Percentiles rank a stretch among this genome's conserved stretches.
phyloP scores from a whole-genome alignment of 2,329 filamentous ascomycete species.

The Fusarium napiforme region DNA sequence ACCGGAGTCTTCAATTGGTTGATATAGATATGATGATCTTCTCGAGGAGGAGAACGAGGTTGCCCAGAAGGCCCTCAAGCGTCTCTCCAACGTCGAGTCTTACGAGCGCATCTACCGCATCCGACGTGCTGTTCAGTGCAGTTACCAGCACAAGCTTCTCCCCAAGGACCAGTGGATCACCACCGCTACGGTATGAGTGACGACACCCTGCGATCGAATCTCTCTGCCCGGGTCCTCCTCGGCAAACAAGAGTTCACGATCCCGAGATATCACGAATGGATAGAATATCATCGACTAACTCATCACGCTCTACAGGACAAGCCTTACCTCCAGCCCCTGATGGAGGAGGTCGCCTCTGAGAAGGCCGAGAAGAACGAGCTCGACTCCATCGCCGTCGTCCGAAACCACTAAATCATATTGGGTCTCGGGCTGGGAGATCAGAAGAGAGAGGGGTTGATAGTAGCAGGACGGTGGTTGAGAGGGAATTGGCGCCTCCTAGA shows the following conservation, averaged over 20 bases:
- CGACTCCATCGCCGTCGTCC: constrained; percentile 62
- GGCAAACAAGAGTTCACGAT: constrained; percentile 35
- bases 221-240: constrained; percentile 20
- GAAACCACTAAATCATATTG: constrained; percentile 56
- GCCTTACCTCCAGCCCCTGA: constrained; percentile 65
- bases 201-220: neutral
- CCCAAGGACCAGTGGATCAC: constrained; percentile 71
- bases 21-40: constrained; percentile 86
- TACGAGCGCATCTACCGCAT: constrained; percentile 99
- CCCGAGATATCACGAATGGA: constrained; percentile 18
- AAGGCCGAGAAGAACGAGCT: constrained; percentile 63
- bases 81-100: constrained; percentile 86
- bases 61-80: constrained; percentile 88
- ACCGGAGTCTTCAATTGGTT: constrained; percentile 33
- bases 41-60: constrained; percentile 91
- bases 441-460: constrained; percentile 21
- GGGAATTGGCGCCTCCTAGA: constrained; percentile 38
- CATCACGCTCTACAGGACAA: constrained; percentile 54
- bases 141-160: constrained; percentile 71
- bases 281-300: constrained; percentile 30
- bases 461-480: constrained; percentile 37
- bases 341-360: constrained; percentile 62
- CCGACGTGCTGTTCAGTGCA: constrained; percentile 89
- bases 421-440: constrained; percentile 12
- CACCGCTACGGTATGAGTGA: constrained; percentile 59